Evolutionary conservation across 306 rosid genomes (phyloP).

Genomic region (Citrullus mucosospermus): DNA sequence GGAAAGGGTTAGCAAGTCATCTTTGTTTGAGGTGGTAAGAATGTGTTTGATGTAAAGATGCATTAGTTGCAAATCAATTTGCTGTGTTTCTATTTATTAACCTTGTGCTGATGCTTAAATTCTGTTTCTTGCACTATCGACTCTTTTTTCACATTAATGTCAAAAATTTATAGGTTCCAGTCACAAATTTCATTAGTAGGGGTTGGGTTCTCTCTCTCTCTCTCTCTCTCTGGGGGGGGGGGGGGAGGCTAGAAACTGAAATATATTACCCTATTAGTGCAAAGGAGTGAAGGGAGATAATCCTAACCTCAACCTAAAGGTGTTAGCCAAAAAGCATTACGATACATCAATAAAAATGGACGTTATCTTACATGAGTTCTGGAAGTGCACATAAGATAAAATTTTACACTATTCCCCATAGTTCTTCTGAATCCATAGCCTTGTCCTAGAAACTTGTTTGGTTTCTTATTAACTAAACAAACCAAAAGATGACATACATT

Average conservation of each 20-base stretch:
- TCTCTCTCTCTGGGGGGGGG: no score
- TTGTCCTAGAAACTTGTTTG: background rate
- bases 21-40: constrained; percentile 52
- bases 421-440: background rate
- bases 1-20: constrained; percentile 39
- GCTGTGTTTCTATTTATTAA: constrained; percentile 3
- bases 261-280: background rate
- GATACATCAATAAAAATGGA: background rate
- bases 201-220: background rate
- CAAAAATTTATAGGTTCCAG: background rate
- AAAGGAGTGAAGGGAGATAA: background rate
- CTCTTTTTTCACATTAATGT: background rate
- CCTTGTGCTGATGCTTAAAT: background rate
- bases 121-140: background rate
- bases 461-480: background rate
- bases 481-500: background rate
- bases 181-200: background rate
- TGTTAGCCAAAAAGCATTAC: background rate
- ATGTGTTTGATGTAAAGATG: constrained; percentile 27
- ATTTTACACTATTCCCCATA: background rate
- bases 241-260: background rate
- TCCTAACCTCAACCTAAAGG: no score
- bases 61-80: constrained; percentile 18
- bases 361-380: background rate
- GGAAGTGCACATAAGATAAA: background rate